Conservation (phyloP, 169 alveolate genomes). For the Eimeria tenella region DNA sequence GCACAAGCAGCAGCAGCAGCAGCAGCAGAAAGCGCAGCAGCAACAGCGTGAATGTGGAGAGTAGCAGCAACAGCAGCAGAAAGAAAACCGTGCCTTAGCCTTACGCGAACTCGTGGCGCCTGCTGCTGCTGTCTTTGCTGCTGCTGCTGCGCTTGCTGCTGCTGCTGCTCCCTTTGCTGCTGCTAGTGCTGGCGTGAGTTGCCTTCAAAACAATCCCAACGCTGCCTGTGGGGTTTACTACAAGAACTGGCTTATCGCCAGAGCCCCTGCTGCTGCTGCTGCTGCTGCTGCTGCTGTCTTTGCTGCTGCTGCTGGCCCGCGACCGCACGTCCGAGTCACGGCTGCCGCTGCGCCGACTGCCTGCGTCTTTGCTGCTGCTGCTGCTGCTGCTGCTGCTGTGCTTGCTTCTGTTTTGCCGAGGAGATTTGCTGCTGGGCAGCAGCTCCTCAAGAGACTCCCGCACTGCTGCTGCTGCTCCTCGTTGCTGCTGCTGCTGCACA, state of each 20-base stretch:
- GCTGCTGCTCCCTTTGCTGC: constrained; percentile 27
- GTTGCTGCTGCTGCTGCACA: too few species aligned
- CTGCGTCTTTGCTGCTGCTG: constrained; percentile 2
- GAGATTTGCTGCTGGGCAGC: constrained; percentile 16
- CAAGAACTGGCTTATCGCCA: neutral
- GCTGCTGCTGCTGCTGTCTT: constrained; percentile 1
- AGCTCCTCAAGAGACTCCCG: constrained; percentile 8
- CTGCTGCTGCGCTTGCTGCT: constrained; percentile 9
- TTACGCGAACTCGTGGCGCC: constrained; percentile 20
- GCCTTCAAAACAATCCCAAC: constrained; percentile 17
- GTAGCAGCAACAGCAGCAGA: too few species aligned
- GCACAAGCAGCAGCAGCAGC: neutral
- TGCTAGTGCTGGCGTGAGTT: constrained; percentile 22
- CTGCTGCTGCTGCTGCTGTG: constrained; percentile 1
- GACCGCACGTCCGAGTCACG: neutral
- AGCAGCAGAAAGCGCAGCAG: too few species aligned
- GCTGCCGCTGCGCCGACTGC: constrained; percentile 21
- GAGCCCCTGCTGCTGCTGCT: neutral
- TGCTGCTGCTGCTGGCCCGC: neutral
- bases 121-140: constrained; percentile 28
- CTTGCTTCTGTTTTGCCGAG: neutral
- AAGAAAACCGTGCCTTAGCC: too few species aligned
- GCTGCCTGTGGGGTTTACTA: constrained; percentile 19
- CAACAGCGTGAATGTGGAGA: neutral
- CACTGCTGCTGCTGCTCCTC: too few species aligned